Evolutionary conservation across 495 filamentous ascomycete species (phyloP).

Genomic region (Aspergillus biplanus): DNA sequence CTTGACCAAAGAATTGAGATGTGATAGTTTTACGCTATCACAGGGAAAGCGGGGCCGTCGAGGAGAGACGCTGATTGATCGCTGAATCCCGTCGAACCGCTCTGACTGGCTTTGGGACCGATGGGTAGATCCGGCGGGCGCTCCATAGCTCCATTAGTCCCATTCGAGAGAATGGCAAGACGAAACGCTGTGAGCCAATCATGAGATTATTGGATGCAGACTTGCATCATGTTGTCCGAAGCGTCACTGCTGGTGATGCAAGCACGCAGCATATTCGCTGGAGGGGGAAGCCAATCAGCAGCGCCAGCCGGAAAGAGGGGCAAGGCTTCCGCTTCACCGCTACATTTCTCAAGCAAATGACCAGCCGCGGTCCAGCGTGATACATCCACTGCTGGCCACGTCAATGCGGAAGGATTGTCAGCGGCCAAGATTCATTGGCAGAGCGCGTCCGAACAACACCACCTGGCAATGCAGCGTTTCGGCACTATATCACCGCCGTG

Average conservation of each 20-base stretch:
- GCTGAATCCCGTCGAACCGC: background rate
- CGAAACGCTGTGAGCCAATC: conserved; percentile 13
- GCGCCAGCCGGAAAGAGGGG: conserved; percentile 3
- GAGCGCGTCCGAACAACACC: conserved; percentile 18
- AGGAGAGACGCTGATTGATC: conserved; percentile 6
- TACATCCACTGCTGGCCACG: conserved; percentile 26
- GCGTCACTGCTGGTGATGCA: conserved; percentile 19
- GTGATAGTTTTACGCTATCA: conserved; percentile 20
- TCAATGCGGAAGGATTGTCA: conserved; percentile 18
- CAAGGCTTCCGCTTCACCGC: conserved; percentile 38
- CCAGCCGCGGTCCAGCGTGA: conserved; percentile 2
- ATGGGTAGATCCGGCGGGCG: conserved; percentile 16
- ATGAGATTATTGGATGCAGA: background rate
- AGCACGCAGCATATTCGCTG: conserved; percentile 2
- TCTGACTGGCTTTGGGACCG: conserved; percentile 10
- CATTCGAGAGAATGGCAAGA: conserved; percentile 7
- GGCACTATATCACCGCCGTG: conserved; percentile 36
- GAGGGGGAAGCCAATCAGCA: conserved; percentile 11
- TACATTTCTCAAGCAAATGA: conserved; percentile 24
- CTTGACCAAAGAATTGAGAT: conserved; percentile 20
- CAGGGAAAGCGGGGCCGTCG: conserved; percentile 21
- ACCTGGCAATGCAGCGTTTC: conserved; percentile 23
- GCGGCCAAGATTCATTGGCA: conserved; percentile 18
- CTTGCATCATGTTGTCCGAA: conserved; percentile 14
- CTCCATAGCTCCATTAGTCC: conserved; percentile 18